Conservation (phyloP, 2,329 filamentous ascomycete species). For the Penicillium digitatum region DNA sequence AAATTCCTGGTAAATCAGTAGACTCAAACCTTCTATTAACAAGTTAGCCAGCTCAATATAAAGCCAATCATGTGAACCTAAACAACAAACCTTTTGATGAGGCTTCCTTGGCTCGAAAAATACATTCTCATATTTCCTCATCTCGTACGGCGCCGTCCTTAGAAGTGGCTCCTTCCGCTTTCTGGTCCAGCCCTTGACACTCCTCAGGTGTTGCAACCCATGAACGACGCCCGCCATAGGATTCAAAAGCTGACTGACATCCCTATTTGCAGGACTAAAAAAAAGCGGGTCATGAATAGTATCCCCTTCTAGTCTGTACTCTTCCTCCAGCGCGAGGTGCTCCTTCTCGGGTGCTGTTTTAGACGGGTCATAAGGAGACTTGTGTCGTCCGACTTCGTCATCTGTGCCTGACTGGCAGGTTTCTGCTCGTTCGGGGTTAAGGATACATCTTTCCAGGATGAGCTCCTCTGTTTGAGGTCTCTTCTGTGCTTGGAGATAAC, state of each 20-base stretch:
- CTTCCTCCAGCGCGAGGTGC: constrained; percentile 19
- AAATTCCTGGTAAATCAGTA: background rate
- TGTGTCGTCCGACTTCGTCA: constrained; percentile 26
- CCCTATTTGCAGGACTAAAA: constrained; percentile 24
- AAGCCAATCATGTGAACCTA: background rate
- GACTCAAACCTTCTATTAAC: background rate
- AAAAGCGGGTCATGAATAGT: constrained; percentile 19
- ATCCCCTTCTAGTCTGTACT: constrained; percentile 22
- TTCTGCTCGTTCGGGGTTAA: constrained; percentile 20
- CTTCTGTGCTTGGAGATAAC: background rate
- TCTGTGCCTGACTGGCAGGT: constrained; percentile 27
- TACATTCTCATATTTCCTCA: constrained; percentile 15
- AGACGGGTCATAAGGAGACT: constrained; percentile 26
- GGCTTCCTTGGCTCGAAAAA: constrained; percentile 7
- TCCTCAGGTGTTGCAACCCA: constrained; percentile 14
- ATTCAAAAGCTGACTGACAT: constrained; percentile 20
- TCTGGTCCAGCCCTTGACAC: constrained; percentile 25
- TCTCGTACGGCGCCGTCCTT: constrained; percentile 11
- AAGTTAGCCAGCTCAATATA: background rate
- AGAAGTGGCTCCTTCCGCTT: constrained; percentile 20
- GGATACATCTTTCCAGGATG: constrained; percentile 16
- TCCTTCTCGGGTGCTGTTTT: constrained; percentile 22
- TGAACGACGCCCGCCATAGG: constrained; percentile 19
- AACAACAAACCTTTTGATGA: constrained; percentile 9
- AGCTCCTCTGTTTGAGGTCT: background rate